phyloP scores from a whole-genome alignment of 75 land plant genomes.

The Pinus albicaulis region DNA sequence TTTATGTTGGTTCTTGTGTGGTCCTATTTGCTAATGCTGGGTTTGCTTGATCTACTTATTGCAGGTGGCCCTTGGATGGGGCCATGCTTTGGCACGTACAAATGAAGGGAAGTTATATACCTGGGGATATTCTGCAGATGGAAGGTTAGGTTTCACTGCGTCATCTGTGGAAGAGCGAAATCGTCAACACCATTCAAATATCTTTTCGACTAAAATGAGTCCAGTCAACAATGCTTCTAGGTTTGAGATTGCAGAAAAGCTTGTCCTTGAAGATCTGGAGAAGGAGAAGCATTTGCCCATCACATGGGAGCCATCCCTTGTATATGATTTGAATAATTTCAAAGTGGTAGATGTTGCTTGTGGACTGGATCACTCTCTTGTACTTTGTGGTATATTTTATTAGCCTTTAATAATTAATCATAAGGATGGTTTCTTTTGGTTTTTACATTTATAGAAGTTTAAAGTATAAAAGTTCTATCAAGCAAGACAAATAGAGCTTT shows the following conservation, averaged over 20 bases:
- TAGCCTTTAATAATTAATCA: neutral
- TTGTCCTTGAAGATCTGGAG: constrained; percentile 54
- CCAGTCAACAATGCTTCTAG: constrained; percentile 5
- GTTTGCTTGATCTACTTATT: neutral
- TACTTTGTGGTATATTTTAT: constrained; percentile 60
- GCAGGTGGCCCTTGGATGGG: constrained; percentile 96
- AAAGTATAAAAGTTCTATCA: neutral
- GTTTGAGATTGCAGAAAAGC: constrained; percentile 46
- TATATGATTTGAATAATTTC: constrained; percentile 30
- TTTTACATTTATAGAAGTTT: neutral
- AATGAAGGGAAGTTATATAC: constrained; percentile 75
- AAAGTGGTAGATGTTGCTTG: constrained; percentile 69
- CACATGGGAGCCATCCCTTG: constrained; percentile 69
- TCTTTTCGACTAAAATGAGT: neutral
- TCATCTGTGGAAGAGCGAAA: neutral
- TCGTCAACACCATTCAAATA: neutral
- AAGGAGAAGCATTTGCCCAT: constrained; percentile 66
- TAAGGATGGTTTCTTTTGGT: neutral
- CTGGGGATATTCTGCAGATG: constrained; percentile 90
- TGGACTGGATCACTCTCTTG: constrained; percentile 92
- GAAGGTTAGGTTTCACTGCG: constrained; percentile 68
- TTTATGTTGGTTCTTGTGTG: neutral
- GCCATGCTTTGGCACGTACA: constrained; percentile 85
- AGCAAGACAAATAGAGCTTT: neutral
- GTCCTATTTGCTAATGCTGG: neutral